These are phyloP conservation scores for Penicillium subrubescens DNA, from an alignment of 495 filamentous ascomycete species.

Conservation along the genomic window DNA sequence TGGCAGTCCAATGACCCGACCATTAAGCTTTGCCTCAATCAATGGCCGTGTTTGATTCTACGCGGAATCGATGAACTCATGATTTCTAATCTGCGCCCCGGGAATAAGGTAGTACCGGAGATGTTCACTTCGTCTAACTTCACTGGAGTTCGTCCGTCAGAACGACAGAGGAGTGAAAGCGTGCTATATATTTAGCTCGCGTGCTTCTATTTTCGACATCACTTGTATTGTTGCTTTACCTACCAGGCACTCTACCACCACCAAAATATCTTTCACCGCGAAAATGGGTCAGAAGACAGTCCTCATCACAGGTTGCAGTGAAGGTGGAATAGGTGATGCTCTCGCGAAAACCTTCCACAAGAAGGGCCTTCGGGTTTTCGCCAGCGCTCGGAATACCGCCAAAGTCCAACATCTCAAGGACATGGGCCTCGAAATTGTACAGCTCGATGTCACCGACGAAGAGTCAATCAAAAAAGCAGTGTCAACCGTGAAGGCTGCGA, in stretches of 20 bases:
- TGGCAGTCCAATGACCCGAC: neutral
- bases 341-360: conserved; percentile 12
- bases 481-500: neutral
- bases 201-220: no score
- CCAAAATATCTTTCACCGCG: no score
- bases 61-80: conserved; percentile 1
- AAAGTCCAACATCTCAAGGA: conserved; percentile 2
- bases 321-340: conserved; percentile 15
- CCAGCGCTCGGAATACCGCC: conserved; percentile 2
- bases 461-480: conserved; percentile 12
- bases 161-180: conserved; percentile 4
- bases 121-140: neutral
- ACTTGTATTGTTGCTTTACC: no score
- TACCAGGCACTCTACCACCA: no score
- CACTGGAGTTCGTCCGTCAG: neutral
- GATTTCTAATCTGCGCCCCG: conserved; percentile 5
- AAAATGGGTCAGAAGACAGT: no score
- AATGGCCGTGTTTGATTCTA: neutral
- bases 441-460: conserved; percentile 9
- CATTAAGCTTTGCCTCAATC: neutral
- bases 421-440: conserved; percentile 5
- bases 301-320: neutral
- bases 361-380: conserved; percentile 12
- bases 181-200: no score
- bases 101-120: neutral